Evolutionary conservation across 805 yeast species (phyloP), one percentile per base, ranked within the genome.

Genomic region (Wickerhamomyces rabaulensis): DNA sequence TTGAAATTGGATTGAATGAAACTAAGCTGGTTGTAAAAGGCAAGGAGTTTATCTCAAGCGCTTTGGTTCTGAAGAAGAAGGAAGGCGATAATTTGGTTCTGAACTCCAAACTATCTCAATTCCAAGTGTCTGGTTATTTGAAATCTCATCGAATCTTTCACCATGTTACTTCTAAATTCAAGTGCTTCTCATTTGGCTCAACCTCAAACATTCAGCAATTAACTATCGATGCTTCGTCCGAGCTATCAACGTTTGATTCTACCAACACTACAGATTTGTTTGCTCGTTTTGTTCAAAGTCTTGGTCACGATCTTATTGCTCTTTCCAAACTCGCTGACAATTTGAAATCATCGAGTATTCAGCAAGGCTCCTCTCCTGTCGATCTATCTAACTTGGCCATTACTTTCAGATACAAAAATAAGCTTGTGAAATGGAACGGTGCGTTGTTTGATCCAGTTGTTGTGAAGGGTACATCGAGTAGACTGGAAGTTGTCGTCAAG

Each of bases 401-500:
- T 33, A 10, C 20, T n/a, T 33, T 33, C 16, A 33, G 36, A 33
- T 33, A 33, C 20, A 33, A 33, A 15, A 47, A 43, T 33, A 31
- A 39, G n/a, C 19, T 25, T 3, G 44, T 44, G 36, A 41, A 19
- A 4, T 38, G 41, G 39, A 40, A 23, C 10, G 9, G 41, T 3
- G 19, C 35, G 2, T 1, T 26, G 16, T 10, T 42, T 7, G 43
- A 42, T 15, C 39, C 45, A 15, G 42, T 47, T 9, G 23, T 6
- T 3, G 8, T 44, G 10, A 17, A 33, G 20, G 50, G 50, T 33
- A 16, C 26, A 10, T 44, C 35, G 35, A 39, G 41, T 15, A 17
- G 13, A 7, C 38, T 42, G 17, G 47, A 47, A 29, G 36, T 39
- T 3, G 22, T 26, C 6, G n/a, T 39, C 6, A 9, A 26, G 9